Conservation (phyloP, 2,329 filamentous ascomycete species). For the Phyllosticta citribraziliensis region DNA sequence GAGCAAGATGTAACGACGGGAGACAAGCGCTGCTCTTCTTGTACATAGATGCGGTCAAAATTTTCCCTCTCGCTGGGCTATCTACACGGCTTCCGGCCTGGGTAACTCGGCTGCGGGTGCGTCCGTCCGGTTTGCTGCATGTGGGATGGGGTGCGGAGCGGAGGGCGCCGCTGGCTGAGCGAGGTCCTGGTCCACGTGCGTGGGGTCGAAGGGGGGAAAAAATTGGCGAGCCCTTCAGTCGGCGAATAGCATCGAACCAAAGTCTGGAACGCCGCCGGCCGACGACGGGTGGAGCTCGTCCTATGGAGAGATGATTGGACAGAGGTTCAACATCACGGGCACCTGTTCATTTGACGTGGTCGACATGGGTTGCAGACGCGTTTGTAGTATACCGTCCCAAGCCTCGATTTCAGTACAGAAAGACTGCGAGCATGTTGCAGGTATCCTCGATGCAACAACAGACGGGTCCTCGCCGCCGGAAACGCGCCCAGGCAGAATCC, state of each 20-base stretch:
- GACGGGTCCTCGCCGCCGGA: slow-evolving; percentile 27
- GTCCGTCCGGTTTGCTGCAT: background rate
- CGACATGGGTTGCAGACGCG: no score
- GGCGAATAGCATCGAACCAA: background rate
- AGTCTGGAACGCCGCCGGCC: background rate
- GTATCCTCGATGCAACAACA: slow-evolving; percentile 36
- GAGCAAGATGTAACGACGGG: no score
- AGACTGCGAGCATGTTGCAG: slow-evolving; percentile 34
- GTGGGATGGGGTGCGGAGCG: background rate
- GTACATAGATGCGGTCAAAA: background rate
- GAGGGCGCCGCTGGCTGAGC: background rate
- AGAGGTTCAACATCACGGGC: no score
- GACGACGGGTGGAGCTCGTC: no score
- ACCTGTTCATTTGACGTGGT: no score
- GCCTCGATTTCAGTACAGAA: slow-evolving; percentile 13
- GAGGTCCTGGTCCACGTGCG: background rate
- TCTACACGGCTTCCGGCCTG: background rate
- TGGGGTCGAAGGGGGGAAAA: background rate
- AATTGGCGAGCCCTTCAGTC: slow-evolving; percentile 5
- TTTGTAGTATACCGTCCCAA: background rate
- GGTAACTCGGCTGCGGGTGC: background rate
- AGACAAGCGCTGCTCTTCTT: background rate
- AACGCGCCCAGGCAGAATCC: slow-evolving; percentile 17
- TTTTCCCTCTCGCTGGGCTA: background rate
- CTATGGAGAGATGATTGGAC: no score